phyloP scores from a whole-genome alignment of 371 early-diverging fungal genomes.

The Zychaea mexicana region DNA sequence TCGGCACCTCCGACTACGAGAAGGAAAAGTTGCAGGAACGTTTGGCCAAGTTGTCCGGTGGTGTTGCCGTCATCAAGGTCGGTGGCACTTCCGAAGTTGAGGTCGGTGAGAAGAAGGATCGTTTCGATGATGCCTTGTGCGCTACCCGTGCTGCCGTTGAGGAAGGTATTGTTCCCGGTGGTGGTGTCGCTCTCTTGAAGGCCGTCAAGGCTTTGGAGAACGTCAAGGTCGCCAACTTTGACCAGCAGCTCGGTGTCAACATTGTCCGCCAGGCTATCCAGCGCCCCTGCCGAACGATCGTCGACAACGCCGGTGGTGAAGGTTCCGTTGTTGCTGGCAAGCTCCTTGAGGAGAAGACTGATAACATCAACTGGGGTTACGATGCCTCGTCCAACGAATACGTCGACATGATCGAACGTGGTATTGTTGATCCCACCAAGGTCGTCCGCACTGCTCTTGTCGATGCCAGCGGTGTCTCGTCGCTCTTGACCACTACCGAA shows the following conservation, averaged over 20 bases:
- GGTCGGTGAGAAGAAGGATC: slow-evolving; percentile 99
- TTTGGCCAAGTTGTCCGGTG: slow-evolving; percentile 96
- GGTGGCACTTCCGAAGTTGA: slow-evolving; percentile 98
- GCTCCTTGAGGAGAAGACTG: slow-evolving; percentile 75
- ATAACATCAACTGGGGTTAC: slow-evolving; percentile 88
- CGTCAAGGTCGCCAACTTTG: slow-evolving; percentile 92
- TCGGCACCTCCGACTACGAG: slow-evolving; percentile 92
- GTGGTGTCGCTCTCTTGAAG: slow-evolving; percentile 96
- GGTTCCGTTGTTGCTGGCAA: slow-evolving; percentile 96
- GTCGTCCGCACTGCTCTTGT: slow-evolving; percentile 96
- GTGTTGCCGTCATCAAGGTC: slow-evolving; percentile 98
- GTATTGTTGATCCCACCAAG: slow-evolving; percentile 97
- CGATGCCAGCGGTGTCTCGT: slow-evolving; percentile 95
- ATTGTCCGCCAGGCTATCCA: slow-evolving; percentile 92
- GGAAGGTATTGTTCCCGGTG: slow-evolving; percentile 98
- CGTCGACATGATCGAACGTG: slow-evolving; percentile 93
- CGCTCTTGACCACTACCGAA: slow-evolving; percentile 94
- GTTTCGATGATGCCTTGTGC: slow-evolving; percentile 95
- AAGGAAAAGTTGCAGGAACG: slow-evolving; percentile 98
- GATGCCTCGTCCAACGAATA: slow-evolving; percentile 92
- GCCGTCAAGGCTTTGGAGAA: slow-evolving; percentile 77
- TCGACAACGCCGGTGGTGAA: slow-evolving; percentile 95
- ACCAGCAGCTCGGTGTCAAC: slow-evolving; percentile 95
- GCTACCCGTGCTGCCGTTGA: slow-evolving; percentile 99
- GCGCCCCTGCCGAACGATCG: slow-evolving; percentile 92